phyloP scores from a whole-genome alignment of 306 rosid species.

The Senna tora region DNA sequence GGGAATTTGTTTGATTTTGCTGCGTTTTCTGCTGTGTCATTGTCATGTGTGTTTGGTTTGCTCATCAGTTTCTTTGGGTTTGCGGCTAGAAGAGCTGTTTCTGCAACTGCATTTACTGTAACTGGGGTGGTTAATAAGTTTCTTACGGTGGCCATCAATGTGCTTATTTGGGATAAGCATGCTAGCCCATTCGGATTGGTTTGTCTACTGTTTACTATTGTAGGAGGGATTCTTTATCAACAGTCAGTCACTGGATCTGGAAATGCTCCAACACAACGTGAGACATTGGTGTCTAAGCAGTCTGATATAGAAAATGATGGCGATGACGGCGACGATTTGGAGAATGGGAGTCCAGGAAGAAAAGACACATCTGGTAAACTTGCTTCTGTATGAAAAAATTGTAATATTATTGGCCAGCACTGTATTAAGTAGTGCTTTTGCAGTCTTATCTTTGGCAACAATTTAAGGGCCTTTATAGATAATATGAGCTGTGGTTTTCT shows the following conservation, averaged over 20 bases:
- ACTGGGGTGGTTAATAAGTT: slow-evolving; percentile 79
- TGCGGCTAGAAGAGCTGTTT: slow-evolving; percentile 70
- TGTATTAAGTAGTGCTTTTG: slow-evolving; percentile 10
- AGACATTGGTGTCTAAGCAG: slow-evolving; percentile 41
- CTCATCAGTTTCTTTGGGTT: slow-evolving; percentile 77
- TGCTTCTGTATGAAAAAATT: slow-evolving; percentile 46
- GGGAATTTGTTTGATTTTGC: slow-evolving; percentile 48
- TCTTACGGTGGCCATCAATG: slow-evolving; percentile 71
- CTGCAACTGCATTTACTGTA: slow-evolving; percentile 74
- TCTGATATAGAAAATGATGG: slow-evolving; percentile 26
- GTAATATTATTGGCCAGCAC: background rate
- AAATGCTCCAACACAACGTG: slow-evolving; percentile 40
- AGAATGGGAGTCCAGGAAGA: slow-evolving; percentile 44
- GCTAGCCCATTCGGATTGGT: slow-evolving; percentile 65
- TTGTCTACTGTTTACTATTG: slow-evolving; percentile 65
- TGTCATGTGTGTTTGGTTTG: slow-evolving; percentile 70
- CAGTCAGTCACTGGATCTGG: slow-evolving; percentile 58
- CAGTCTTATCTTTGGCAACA: slow-evolving; percentile 13
- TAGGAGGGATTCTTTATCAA: slow-evolving; percentile 71
- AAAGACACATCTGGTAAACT: slow-evolving; percentile 48
- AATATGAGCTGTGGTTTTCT: slow-evolving; percentile 20
- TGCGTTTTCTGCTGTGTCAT: slow-evolving; percentile 53
- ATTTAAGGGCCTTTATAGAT: slow-evolving; percentile 2
- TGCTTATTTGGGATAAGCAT: slow-evolving; percentile 74
- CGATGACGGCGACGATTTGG: slow-evolving; percentile 33